A percentile compares a stretch with the other conserved stretches of the same genome.
Evolutionary conservation across 768 basidiomycete genomes (phyloP).

Genomic region (Daedaleopsis sinensis): DNA sequence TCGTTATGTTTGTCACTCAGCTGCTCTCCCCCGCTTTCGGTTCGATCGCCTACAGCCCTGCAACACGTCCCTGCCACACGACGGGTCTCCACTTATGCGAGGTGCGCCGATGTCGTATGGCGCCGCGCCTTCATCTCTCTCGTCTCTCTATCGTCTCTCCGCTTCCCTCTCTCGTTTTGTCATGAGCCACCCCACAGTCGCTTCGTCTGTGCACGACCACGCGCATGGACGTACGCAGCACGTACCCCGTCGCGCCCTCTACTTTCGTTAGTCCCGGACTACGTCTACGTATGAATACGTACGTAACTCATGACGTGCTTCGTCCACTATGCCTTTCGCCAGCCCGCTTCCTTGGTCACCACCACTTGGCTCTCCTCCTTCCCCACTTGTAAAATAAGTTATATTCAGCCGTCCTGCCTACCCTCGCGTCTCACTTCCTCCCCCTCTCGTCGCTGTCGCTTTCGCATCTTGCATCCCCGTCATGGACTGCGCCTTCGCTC

Average conservation of each 20-base stretch:
- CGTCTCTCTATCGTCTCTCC: background rate
- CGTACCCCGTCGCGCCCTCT: conserved; percentile 9
- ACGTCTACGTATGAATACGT: conserved; percentile 14
- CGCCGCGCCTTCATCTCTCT: conserved; percentile 1
- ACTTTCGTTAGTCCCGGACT: conserved; percentile 19
- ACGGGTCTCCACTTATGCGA: conserved; percentile 14
- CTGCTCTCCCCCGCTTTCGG: conserved; percentile 24
- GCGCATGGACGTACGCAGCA: background rate
- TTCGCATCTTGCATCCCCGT: conserved; percentile 2
- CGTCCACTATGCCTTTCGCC: conserved; percentile 19
- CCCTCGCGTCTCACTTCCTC: background rate
- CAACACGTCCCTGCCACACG: conserved; percentile 16
- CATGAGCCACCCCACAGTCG: conserved; percentile 6
- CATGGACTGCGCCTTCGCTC: conserved; percentile 7
- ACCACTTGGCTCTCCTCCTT: background rate
- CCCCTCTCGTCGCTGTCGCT: background rate
- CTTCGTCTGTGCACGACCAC: background rate
- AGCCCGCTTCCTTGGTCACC: conserved; percentile 12
- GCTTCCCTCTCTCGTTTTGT: conserved; percentile 14
- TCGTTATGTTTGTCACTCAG: conserved; percentile 26
- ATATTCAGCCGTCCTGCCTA: background rate
- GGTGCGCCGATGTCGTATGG: conserved; percentile 16
- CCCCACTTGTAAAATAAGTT: conserved; percentile 6
- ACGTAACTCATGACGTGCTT: conserved; percentile 2
- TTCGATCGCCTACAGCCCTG: conserved; percentile 12